Evolutionary conservation across 2,329 filamentous ascomycete genomes (phyloP).

Genomic region (Whalleya microplaca): DNA sequence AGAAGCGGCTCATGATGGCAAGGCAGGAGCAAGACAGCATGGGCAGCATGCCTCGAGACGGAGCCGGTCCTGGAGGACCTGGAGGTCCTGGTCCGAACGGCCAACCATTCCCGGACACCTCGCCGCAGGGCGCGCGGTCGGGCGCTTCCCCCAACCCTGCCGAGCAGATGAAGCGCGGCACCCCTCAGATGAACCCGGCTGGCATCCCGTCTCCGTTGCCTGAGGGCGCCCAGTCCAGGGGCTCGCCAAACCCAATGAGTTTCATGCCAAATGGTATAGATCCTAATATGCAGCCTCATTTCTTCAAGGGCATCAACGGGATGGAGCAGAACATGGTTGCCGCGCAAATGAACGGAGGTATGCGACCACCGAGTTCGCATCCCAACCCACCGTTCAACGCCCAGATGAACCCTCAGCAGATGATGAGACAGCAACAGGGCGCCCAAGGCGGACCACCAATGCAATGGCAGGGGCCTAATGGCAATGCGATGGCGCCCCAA

Average conservation of each 20-base stretch:
- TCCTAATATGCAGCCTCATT: constrained; percentile 61
- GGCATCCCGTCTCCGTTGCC: constrained; percentile 73
- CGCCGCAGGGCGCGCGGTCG: constrained; percentile 68
- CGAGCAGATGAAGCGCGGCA: constrained; percentile 79
- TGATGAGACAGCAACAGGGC: constrained; percentile 50
- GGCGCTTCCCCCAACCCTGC: constrained; percentile 77
- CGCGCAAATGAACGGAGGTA: constrained; percentile 63
- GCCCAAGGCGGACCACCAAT: constrained; percentile 47
- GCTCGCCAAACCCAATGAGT: constrained; percentile 66
- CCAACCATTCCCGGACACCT: constrained; percentile 69
- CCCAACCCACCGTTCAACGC: constrained; percentile 56
- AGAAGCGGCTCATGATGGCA: constrained; percentile 83
- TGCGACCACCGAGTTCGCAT: constrained; percentile 72
- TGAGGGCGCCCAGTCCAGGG: constrained; percentile 68
- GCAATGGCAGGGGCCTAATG: constrained; percentile 52
- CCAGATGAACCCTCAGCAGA: constrained; percentile 66
- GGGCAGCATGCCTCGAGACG: constrained; percentile 53
- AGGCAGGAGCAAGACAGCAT: constrained; percentile 76
- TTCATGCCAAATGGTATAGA: constrained; percentile 69
- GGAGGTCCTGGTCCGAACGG: constrained; percentile 58
- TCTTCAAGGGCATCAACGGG: constrained; percentile 58
- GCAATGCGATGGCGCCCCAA: constrained; percentile 48
- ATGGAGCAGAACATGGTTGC: constrained; percentile 60
- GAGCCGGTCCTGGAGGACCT: constrained; percentile 51
- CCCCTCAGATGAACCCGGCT: constrained; percentile 71